Conservation (phyloP, 2,329 filamentous ascomycete species). For the Epichloe glyceriae region DNA sequence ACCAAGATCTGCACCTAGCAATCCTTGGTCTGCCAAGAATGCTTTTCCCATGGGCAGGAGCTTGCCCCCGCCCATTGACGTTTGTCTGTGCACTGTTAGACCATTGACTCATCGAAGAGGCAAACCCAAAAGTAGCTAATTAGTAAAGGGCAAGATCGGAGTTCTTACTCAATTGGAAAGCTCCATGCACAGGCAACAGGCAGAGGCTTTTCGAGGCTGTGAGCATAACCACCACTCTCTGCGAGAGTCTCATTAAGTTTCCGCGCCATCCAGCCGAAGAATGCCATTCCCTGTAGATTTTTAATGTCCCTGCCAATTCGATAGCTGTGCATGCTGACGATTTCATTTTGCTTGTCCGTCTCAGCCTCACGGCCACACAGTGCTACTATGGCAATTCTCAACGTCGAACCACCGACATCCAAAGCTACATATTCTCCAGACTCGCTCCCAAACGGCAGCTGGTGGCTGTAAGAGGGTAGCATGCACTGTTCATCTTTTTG, state of each 20-base stretch:
- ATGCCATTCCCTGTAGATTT: slow-evolving; percentile 41
- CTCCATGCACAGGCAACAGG: slow-evolving; percentile 54
- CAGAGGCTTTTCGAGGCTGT: slow-evolving; percentile 30
- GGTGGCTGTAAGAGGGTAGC: slow-evolving; percentile 54
- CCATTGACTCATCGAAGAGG: neutral
- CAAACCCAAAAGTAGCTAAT: neutral
- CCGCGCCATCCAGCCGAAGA: slow-evolving; percentile 57
- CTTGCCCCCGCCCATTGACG: slow-evolving; percentile 45
- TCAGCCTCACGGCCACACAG: slow-evolving; percentile 32
- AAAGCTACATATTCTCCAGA: slow-evolving; percentile 47
- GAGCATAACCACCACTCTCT: slow-evolving; percentile 25
- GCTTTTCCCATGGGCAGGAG: slow-evolving; percentile 54
- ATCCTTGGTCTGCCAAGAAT: slow-evolving; percentile 44
- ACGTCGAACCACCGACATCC: slow-evolving; percentile 57
- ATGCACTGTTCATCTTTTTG: slow-evolving; percentile 42
- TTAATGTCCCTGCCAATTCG: slow-evolving; percentile 44
- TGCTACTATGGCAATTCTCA: slow-evolving; percentile 51
- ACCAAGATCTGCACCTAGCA: slow-evolving; percentile 47
- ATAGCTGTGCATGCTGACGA: slow-evolving; percentile 42
- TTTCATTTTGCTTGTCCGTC: slow-evolving; percentile 30
- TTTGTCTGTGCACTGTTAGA: slow-evolving; percentile 38
- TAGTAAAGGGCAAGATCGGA: neutral
- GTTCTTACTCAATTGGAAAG: slow-evolving; percentile 53
- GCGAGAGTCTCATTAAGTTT: slow-evolving; percentile 44
- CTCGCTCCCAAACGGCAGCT: slow-evolving; percentile 48